Evolutionary conservation across 257 asterid genomes (phyloP), one percentile per base, ranked within the genome.

Genomic region (Rhazya stricta): DNA sequence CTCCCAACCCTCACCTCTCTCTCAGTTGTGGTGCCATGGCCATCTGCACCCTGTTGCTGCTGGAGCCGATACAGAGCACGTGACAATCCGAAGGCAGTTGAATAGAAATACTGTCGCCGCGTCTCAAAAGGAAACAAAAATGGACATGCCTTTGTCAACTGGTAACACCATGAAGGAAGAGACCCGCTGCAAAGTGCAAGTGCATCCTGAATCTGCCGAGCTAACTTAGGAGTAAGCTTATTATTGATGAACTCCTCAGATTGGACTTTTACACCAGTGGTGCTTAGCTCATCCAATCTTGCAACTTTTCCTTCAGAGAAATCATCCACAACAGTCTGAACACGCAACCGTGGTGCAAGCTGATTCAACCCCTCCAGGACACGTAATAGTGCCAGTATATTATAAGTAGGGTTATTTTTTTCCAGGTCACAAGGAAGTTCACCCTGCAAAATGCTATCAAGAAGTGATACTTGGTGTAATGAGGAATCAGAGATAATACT

Each of bases 161-260:
- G 99, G 85, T 88, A 91, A 86, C 98, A 96, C 99, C 99, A 96
- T 41, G 98, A 88, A 45, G 99, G 99, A 77, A 93, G 96, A 73
- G 96, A 87, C 51, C 98, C 99, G 48, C 97, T 89, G 84, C 96
- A 95, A 56, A 95, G 97, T 54, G 99, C 99, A 69, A 96, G 93
- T 32, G 96, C 97, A 78, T 93, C 98, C 88, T 92, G 98, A 74
- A 93, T 89, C 86, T 95, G 98, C 75, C 99, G 84, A 51, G 96
- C 92, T 80, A 96, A 81, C 81, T 96, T 96, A 29, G 99, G 97
- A 15, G 98, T 93, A 74, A 96, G 99, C 87, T 96, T 93, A 78
- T 85, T 86, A 67, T 86, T 96, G 76, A 90, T 79, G 77, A 91
- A 96, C 73, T 93, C 96, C 69, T 88, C 95, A 1, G 77, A 63